Conservation (phyloP, 768 basidiomycete species). For the Lactarius sanguifluus region DNA sequence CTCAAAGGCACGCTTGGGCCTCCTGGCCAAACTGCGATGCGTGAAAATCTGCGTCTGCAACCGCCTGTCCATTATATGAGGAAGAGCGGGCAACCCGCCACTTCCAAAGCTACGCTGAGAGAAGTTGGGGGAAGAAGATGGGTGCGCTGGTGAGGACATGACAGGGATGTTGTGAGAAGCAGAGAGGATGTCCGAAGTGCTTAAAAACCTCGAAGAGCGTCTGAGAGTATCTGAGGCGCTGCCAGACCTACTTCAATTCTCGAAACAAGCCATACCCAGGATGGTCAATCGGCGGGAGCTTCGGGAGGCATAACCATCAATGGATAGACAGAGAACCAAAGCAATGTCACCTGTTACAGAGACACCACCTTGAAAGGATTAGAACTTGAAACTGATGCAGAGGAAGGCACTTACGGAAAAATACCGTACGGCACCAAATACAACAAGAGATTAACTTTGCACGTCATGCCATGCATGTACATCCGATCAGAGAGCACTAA, state of each 20-base stretch:
- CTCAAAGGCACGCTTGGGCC: constrained; percentile 20
- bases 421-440: background rate
- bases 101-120: background rate
- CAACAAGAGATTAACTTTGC: background rate
- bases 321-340: background rate
- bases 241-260: background rate
- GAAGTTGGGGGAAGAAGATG: background rate
- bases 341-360: constrained; percentile 7
- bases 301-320: constrained; percentile 8
- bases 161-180: constrained; percentile 5
- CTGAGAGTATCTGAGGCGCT: constrained; percentile 11
- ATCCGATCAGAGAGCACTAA: background rate
- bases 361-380: constrained; percentile 13
- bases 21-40: constrained; percentile 16
- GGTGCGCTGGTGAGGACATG: background rate
- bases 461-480: background rate
- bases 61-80: background rate
- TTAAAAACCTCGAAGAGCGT: constrained; percentile 14
- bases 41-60: constrained; percentile 19
- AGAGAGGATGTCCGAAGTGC: constrained; percentile 1
- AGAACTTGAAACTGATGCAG: constrained; percentile 6
- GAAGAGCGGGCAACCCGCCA: constrained; percentile 13
- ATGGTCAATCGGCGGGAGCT: constrained; percentile 9
- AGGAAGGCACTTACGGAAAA: constrained; percentile 15
- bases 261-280: constrained; percentile 18